Percentiles rank a stretch among this genome's conserved stretches.
phyloP scores from a whole-genome alignment of 1,139 yeast genomes.

The Zygoascus sp. region DNA sequence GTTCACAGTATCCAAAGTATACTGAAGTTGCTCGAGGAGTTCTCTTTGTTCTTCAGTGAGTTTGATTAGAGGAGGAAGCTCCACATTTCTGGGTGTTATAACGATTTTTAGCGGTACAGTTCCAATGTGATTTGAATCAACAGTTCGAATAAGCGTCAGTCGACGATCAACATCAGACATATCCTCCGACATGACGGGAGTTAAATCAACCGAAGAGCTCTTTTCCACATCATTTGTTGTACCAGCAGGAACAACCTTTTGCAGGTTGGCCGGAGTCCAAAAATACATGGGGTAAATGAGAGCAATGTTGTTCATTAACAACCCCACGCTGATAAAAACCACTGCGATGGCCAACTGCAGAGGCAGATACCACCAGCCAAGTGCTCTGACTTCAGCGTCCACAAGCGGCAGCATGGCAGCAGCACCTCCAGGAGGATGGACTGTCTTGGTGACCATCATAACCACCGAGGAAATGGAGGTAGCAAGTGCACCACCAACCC shows the following conservation, averaged over 20 bases:
- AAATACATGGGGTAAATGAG: conserved; percentile 57
- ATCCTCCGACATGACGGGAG: background rate
- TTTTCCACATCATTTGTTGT: background rate
- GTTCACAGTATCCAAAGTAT: conserved; percentile 9
- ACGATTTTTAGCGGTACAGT: conserved; percentile 6
- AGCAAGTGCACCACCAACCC: conserved; percentile 59
- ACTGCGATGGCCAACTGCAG: conserved; percentile 50
- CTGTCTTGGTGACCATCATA: conserved; percentile 55
- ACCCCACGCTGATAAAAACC: conserved; percentile 50
- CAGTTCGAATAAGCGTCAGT: background rate
- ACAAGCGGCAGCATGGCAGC: conserved; percentile 58
- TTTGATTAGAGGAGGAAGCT: conserved; percentile 8
- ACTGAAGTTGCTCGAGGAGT: conserved; percentile 7
- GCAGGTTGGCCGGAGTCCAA: conserved; percentile 47
- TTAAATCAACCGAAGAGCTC: background rate
- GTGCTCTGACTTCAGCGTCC: conserved; percentile 42
- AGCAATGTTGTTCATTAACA: conserved; percentile 52
- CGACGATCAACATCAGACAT: background rate
- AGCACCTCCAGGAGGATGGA: conserved; percentile 77
- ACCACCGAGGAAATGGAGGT: conserved; percentile 53
- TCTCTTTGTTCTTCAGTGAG: conserved; percentile 4
- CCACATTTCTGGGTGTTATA: conserved; percentile 4
- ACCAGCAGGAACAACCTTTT: background rate
- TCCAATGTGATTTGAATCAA: conserved; percentile 8
- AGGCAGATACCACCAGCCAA: conserved; percentile 71